Evolutionary conservation across 1,284 basidiomycete species (phyloP), one percentile per base, ranked within the genome.

Genomic region (Taiwanofungus camphoratus): DNA sequence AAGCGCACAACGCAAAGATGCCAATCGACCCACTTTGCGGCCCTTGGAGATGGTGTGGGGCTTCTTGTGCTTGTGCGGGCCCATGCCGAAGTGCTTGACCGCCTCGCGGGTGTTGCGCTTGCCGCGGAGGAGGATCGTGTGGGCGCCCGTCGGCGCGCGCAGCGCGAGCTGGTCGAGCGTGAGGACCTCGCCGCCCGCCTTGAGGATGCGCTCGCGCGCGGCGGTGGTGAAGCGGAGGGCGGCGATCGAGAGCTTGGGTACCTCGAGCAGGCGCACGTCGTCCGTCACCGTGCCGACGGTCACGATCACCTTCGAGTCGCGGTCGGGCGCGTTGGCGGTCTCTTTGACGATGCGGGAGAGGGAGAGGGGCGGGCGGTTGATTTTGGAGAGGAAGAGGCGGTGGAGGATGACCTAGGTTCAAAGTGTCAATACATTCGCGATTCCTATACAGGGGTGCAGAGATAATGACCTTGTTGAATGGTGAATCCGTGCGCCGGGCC

Each of bases 91-190:
- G 82, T 98, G 95, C 71, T 88, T 92, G 72, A 90, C 83, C 38
- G 94, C 88, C 71, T 98, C 94, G 53, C 96, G 83, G 48, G 87
- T 78, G 69, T 85, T 96, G 80, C 88, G 88, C 73, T 88, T 87
- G 56, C 95, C 96, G 52, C 93, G 77, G 58, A 96, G 71, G 55
- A 99, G 73, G 52, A 99, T 77, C 41, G 94, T 98, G 82, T 97
- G 97, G 55, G 89, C 77, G 54, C 96, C 95, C 44, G 91, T 97
- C 30, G 95, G 95, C 48, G 92, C 82, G 52, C 94, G 84, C 54
- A 92, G 70, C 44, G 95, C 95, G 54, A 99, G 89, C 71, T 98
- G 94, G 70, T 99, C 95, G 57, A 99, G 80, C 53, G 96, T 99
- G 58, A 99, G 66, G 52, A 76, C 79, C 74, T 99, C 95, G 63